Conservation (phyloP, 2,329 filamentous ascomycete genomes). For the Penicillium brasilianum region DNA sequence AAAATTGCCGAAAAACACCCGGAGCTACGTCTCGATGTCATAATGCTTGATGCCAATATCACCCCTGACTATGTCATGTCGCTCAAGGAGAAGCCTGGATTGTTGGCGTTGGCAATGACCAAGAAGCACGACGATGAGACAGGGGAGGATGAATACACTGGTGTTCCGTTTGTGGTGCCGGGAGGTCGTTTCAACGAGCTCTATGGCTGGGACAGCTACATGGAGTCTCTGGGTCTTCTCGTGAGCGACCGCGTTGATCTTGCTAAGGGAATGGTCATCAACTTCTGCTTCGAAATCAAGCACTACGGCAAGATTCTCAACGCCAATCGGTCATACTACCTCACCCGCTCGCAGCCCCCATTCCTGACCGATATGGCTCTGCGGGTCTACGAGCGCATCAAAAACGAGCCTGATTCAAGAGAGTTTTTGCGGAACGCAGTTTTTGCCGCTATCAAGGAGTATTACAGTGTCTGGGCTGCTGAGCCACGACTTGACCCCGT, state of each 20-base stretch:
- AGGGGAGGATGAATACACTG: constrained; percentile 72
- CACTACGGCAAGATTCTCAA: constrained; percentile 99
- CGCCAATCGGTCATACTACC: constrained; percentile 94
- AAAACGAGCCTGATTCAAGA: constrained; percentile 76
- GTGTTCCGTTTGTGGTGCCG: constrained; percentile 94
- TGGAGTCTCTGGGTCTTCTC: constrained; percentile 90
- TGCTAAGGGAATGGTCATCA: constrained; percentile 90
- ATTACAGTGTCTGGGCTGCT: constrained; percentile 84
- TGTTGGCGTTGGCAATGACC: constrained; percentile 89
- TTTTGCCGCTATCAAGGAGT: constrained; percentile 95
- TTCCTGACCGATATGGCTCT: constrained; percentile 98
- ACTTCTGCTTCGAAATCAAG: constrained; percentile 98
- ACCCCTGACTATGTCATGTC: constrained; percentile 80
- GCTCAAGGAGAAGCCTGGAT: constrained; percentile 84
- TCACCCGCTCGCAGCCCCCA: constrained; percentile 90
- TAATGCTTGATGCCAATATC: constrained; percentile 71
- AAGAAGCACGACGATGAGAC: constrained; percentile 70
- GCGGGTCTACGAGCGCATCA: constrained; percentile 90
- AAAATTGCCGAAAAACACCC: constrained; percentile 78
- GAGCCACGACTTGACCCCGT: constrained; percentile 77
- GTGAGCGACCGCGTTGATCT: constrained; percentile 83
- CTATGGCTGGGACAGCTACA: constrained; percentile 99
- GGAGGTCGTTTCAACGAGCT: constrained; percentile 97
- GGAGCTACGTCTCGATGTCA: constrained; percentile 85
- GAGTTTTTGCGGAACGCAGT: constrained; percentile 82